These are phyloP conservation scores for Sarcodon aspratus DNA, from an alignment of 768 basidiomycete genomes.

Conservation along the genomic window DNA sequence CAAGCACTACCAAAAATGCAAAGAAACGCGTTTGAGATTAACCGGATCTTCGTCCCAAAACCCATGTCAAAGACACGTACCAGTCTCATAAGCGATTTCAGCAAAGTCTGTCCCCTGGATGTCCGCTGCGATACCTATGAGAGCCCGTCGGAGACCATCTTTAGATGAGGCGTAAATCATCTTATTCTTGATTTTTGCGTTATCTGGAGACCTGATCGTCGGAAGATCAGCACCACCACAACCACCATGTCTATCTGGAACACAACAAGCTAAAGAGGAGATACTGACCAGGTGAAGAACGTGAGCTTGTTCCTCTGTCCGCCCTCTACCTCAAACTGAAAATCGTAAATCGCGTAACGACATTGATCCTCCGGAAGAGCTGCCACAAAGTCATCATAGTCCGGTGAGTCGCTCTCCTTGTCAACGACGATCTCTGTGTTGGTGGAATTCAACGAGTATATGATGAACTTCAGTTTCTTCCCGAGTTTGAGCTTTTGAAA, in stretches of 20 bases:
- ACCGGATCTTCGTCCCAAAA: not conserved
- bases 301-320: conserved; percentile 77
- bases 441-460: conserved; percentile 54
- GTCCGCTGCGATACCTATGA: conserved; percentile 71
- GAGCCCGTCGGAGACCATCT: conserved; percentile 59
- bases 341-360: conserved; percentile 90
- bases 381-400: conserved; percentile 65
- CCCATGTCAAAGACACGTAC: conserved; percentile 24
- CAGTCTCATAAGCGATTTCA: conserved; percentile 61
- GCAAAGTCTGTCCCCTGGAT: conserved; percentile 75
- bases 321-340: conserved; percentile 66
- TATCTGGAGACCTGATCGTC: conserved; percentile 69
- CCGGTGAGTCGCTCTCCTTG: conserved; percentile 30
- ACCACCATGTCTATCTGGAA: not conserved
- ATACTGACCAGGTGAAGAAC: conserved; percentile 76
- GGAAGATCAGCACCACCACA: conserved; percentile 1
- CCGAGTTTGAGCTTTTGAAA: conserved; percentile 68
- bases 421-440: conserved; percentile 69
- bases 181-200: conserved; percentile 79
- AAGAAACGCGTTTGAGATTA: not conserved
- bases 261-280: not conserved
- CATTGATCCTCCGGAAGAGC: conserved; percentile 68
- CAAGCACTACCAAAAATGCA: not conserved
- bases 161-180: conserved; percentile 89
- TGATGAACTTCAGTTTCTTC: conserved; percentile 75